Percentiles rank a stretch among this genome's conserved stretches.
Evolutionary conservation across 2,329 filamentous ascomycete genomes (phyloP).

Genomic region (Exophiala phaeomuriformis): DNA sequence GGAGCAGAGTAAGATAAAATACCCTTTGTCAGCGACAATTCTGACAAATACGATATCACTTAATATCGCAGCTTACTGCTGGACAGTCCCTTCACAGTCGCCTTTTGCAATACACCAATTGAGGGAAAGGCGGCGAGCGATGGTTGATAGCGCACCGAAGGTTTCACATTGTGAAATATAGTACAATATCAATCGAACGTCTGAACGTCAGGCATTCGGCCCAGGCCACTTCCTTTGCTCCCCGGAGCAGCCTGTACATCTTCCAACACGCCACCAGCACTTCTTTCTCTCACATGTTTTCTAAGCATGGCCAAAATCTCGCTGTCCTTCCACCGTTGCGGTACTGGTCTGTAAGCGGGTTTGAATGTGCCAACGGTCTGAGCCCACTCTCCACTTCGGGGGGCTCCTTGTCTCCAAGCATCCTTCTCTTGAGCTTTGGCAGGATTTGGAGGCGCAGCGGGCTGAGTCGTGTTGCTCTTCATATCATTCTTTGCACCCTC

Average conservation of each 20-base stretch:
- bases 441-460: constrained; percentile 25
- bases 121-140: too few species aligned
- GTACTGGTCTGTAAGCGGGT: constrained; percentile 86
- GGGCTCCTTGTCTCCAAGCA: constrained; percentile 46
- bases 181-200: constrained; percentile 31
- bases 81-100: too few species aligned
- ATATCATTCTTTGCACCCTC: constrained; percentile 39
- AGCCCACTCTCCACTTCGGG: constrained; percentile 75
- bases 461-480: constrained; percentile 14
- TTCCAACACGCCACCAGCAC: constrained; percentile 50
- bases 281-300: constrained; percentile 67
- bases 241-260: constrained; percentile 24
- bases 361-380: constrained; percentile 93
- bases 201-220: constrained; percentile 45
- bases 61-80: too few species aligned
- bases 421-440: constrained; percentile 38
- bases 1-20: too few species aligned
- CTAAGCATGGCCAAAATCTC: constrained; percentile 70
- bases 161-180: constrained; percentile 1
- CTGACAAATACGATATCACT: too few species aligned
- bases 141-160: too few species aligned
- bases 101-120: too few species aligned
- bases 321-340: constrained; percentile 73
- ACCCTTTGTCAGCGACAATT: too few species aligned
- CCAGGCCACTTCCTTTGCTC: constrained; percentile 33